phyloP scores from a whole-genome alignment of 495 filamentous ascomycete species.

The Penicillium parvum region DNA sequence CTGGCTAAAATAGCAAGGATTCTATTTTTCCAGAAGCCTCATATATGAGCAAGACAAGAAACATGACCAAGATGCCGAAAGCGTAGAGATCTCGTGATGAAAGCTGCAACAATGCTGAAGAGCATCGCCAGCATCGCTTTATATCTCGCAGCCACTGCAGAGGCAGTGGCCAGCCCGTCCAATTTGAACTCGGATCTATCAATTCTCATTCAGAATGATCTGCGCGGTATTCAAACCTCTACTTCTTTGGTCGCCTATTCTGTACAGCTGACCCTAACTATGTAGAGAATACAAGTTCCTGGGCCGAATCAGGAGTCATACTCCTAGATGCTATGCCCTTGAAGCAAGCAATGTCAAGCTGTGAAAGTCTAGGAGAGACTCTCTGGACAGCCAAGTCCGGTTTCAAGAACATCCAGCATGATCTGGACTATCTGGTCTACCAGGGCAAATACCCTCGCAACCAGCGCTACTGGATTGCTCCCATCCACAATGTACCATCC shows the following conservation, averaged over 20 bases:
- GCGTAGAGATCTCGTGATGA: neutral
- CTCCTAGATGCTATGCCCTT: constrained; percentile 17
- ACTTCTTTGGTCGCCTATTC: neutral
- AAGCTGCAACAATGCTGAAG: constrained; percentile 1
- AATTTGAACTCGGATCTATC: constrained; percentile 16
- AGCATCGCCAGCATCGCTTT: neutral
- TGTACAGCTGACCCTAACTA: neutral
- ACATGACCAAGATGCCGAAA: neutral
- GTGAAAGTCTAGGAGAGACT: constrained; percentile 13
- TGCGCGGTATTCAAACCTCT: constrained; percentile 5
- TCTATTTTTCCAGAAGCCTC: neutral
- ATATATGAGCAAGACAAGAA: neutral
- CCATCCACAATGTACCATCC: constrained; percentile 5
- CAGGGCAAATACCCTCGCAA: constrained; percentile 5
- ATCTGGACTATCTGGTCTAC: constrained; percentile 14
- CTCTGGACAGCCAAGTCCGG: constrained; percentile 7
- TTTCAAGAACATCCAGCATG: neutral
- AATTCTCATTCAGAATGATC: constrained; percentile 24
- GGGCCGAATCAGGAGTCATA: constrained; percentile 14
- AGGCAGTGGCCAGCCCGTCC: constrained; percentile 10
- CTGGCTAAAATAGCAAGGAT: constrained; percentile 7
- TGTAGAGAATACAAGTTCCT: constrained; percentile 15
- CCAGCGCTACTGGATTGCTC: constrained; percentile 16
- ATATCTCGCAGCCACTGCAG: constrained; percentile 3
- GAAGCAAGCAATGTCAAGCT: constrained; percentile 13